phyloP scores from a whole-genome alignment of 2,329 filamentous ascomycete genomes.

The Aureobasidium leucospermi region DNA sequence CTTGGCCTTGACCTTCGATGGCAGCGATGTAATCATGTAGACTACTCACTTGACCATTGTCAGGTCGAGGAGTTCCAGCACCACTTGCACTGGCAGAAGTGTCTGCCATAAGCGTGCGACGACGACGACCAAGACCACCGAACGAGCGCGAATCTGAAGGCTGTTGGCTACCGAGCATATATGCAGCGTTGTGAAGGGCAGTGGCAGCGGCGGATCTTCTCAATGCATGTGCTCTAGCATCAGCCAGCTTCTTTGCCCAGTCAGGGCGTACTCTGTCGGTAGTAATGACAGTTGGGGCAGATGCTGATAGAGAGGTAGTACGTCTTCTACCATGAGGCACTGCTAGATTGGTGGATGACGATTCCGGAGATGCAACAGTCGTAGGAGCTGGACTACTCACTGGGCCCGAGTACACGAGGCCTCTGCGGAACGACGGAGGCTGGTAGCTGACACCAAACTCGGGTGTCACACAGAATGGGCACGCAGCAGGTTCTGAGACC shows the following conservation, averaged over 20 bases:
- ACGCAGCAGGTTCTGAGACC: slow-evolving; percentile 83
- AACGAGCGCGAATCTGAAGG: slow-evolving; percentile 44
- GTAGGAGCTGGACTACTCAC: slow-evolving; percentile 38
- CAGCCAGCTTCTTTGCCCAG: slow-evolving; percentile 82
- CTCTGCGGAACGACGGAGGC: slow-evolving; percentile 78
- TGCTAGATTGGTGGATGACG: slow-evolving; percentile 70
- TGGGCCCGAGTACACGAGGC: slow-evolving; percentile 57
- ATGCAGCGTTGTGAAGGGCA: slow-evolving; percentile 88
- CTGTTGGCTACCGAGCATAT: slow-evolving; percentile 63
- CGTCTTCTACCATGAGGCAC: slow-evolving; percentile 45
- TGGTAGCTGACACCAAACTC: slow-evolving; percentile 97
- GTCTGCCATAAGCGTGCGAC: slow-evolving; percentile 47
- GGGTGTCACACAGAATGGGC: slow-evolving; percentile 89
- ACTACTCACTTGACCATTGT: slow-evolving; percentile 27
- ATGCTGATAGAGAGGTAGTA: slow-evolving; percentile 69
- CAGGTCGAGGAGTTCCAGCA: slow-evolving; percentile 35
- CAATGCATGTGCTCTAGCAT: slow-evolving; percentile 76
- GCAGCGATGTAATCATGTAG: slow-evolving; percentile 23
- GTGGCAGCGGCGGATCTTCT: slow-evolving; percentile 87
- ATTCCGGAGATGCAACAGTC: slow-evolving; percentile 63
- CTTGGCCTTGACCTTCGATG: slow-evolving; percentile 22
- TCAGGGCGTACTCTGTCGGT: slow-evolving; percentile 90
- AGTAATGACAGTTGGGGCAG: slow-evolving; percentile 77
- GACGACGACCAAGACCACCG: slow-evolving; percentile 36
- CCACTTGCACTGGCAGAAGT: slow-evolving; percentile 37